Evolutionary conservation across 2,329 filamentous ascomycete species (phyloP).

Genomic region (Botrytis porri): DNA sequence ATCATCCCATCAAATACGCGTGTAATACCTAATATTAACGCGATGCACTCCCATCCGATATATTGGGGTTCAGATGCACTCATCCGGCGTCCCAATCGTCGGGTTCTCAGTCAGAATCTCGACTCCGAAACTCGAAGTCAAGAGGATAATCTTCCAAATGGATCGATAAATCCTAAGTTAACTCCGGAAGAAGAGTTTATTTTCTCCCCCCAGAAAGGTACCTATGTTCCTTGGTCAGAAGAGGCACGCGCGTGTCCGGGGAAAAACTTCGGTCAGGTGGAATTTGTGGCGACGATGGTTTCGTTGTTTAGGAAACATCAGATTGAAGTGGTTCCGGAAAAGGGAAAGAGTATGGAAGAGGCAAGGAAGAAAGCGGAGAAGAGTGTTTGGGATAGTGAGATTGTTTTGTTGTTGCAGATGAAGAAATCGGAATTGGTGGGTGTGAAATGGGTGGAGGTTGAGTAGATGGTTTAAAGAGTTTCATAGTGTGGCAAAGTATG

Average conservation of each 20-base stretch:
- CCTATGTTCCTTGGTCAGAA: slow-evolving; percentile 25
- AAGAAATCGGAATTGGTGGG: background rate
- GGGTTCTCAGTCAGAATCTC: background rate
- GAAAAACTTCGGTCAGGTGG: slow-evolving; percentile 25
- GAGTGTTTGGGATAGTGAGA: slow-evolving; percentile 1
- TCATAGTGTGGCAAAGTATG: background rate
- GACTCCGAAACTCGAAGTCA: background rate
- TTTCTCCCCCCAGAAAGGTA: slow-evolving; percentile 14
- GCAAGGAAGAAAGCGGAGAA: background rate
- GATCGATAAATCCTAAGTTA: background rate
- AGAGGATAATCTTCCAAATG: background rate
- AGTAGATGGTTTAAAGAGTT: background rate
- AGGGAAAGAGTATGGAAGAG: background rate
- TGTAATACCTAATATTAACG: background rate
- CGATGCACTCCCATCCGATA: background rate
- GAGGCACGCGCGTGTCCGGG: slow-evolving; percentile 23
- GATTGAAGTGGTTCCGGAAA: background rate
- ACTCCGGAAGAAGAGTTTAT: background rate
- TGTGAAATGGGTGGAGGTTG: background rate
- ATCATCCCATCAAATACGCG: background rate
- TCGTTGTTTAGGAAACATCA: background rate
- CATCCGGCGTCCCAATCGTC: background rate
- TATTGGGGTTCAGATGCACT: background rate
- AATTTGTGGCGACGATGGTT: slow-evolving; percentile 20
- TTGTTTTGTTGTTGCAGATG: slow-evolving; percentile 7